These are phyloP conservation scores for Pyrrhoderma lamaoense DNA, from an alignment of 1,284 basidiomycete genomes.

Conservation along the genomic window DNA sequence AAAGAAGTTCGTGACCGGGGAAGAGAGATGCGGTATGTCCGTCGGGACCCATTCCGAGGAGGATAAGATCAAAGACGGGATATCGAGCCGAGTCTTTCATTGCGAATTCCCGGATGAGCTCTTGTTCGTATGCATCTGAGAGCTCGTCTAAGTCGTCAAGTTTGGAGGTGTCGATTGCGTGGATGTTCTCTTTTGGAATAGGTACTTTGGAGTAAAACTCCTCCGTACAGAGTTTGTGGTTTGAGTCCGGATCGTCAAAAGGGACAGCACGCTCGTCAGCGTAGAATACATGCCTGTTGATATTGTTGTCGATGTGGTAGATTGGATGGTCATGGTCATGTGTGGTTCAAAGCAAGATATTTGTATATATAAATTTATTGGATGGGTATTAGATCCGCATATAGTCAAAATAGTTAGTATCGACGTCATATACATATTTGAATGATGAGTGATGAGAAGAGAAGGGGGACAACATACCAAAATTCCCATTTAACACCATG, in stretches of 20 bases:
- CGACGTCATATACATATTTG: constrained; percentile 13
- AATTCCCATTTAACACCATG: constrained; percentile 88
- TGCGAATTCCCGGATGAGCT: constrained; percentile 87
- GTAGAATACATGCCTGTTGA: constrained; percentile 92
- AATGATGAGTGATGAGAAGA: constrained; percentile 5
- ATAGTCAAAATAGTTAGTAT: background rate
- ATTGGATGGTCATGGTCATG: too few species aligned
- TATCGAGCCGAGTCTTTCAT: constrained; percentile 86
- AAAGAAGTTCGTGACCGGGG: constrained; percentile 81
- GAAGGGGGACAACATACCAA: constrained; percentile 55
- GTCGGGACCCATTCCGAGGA: constrained; percentile 90
- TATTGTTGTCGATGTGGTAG: background rate
- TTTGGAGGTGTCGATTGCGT: constrained; percentile 70
- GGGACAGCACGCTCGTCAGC: constrained; percentile 96
- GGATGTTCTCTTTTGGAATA: constrained; percentile 74
- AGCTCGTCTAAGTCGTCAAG: constrained; percentile 84
- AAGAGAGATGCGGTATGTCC: constrained; percentile 97
- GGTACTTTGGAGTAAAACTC: constrained; percentile 82
- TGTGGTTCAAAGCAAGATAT: too few species aligned
- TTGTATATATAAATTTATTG: too few species aligned
- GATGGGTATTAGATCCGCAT: background rate
- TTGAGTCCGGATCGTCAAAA: constrained; percentile 87
- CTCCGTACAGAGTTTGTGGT: constrained; percentile 73
- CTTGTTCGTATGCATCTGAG: constrained; percentile 88
- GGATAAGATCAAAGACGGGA: constrained; percentile 91